phyloP scores from a whole-genome alignment of 148 eudicot genomes.

The Heliosperma pusillum region DNA sequence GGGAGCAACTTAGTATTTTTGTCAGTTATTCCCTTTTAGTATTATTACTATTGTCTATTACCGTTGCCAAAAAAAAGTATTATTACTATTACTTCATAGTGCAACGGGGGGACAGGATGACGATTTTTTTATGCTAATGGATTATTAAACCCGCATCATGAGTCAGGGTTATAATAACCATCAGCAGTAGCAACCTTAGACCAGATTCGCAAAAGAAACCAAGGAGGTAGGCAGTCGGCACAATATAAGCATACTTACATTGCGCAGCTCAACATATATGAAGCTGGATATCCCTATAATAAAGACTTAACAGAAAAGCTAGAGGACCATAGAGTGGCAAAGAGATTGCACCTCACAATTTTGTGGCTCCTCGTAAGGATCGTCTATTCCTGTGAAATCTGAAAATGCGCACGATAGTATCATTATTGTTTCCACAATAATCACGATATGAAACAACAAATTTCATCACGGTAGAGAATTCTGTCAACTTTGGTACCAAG shows the following conservation, averaged over 20 bases:
- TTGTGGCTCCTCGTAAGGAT: slow-evolving; percentile 84
- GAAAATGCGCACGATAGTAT: slow-evolving; percentile 24
- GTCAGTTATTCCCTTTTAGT: not conserved
- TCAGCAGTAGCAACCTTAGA: not conserved
- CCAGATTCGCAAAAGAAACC: not conserved
- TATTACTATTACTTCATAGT: not conserved
- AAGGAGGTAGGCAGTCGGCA: not conserved
- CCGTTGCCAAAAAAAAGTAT: too few relatives aligned
- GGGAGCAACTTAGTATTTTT: not conserved
- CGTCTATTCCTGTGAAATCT: slow-evolving; percentile 97
- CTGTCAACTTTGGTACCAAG: not conserved
- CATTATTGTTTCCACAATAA: not conserved
- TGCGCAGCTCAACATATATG: not conserved
- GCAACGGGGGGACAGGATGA: not conserved
- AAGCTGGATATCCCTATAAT: not conserved
- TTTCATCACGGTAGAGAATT: not conserved
- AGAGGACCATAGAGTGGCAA: not conserved
- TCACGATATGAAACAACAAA: not conserved
- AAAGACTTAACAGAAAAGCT: not conserved
- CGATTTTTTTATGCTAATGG: not conserved
- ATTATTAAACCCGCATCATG: too few relatives aligned
- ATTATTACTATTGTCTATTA: too few relatives aligned
- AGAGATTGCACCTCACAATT: slow-evolving; percentile 66
- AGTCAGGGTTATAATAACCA: not conserved
- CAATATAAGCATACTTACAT: too few relatives aligned